Evolutionary conservation across 306 rosid species (phyloP).

Genomic region (Gillenia trifoliata): DNA sequence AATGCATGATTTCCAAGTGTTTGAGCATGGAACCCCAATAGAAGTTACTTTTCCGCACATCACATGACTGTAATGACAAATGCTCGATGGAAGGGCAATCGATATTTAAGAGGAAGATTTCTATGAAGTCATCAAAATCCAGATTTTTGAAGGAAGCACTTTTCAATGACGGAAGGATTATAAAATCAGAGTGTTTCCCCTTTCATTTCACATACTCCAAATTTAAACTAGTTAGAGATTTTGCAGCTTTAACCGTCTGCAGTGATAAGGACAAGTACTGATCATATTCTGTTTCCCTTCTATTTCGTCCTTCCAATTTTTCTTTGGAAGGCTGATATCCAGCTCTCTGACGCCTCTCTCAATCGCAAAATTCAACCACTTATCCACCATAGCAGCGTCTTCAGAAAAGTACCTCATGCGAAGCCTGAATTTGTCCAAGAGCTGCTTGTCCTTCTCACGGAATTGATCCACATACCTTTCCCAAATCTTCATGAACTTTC

Average conservation of each 20-base stretch:
- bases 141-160: not conserved
- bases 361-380: not conserved
- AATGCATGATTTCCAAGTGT: no score
- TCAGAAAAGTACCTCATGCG: not conserved
- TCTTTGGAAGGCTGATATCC: no score
- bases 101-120: no score
- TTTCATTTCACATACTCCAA: not conserved
- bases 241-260: not conserved
- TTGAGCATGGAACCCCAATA: no score
- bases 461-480: not conserved
- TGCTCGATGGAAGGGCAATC: no score
- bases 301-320: not conserved
- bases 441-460: not conserved
- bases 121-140: no score
- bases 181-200: no score
- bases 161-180: no score
- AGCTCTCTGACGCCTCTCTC: no score
- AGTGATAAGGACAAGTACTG: not conserved
- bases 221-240: not conserved
- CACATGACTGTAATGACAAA: no score
- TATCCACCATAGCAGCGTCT: not conserved
- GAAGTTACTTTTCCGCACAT: no score
- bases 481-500: not conserved
- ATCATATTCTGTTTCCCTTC: no score
- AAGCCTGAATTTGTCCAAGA: not conserved